Evolutionary conservation across 139 green algal genomes (phyloP), one percentile per base, ranked within the genome.

Genomic region (Chlorella sorokiniana): DNA sequence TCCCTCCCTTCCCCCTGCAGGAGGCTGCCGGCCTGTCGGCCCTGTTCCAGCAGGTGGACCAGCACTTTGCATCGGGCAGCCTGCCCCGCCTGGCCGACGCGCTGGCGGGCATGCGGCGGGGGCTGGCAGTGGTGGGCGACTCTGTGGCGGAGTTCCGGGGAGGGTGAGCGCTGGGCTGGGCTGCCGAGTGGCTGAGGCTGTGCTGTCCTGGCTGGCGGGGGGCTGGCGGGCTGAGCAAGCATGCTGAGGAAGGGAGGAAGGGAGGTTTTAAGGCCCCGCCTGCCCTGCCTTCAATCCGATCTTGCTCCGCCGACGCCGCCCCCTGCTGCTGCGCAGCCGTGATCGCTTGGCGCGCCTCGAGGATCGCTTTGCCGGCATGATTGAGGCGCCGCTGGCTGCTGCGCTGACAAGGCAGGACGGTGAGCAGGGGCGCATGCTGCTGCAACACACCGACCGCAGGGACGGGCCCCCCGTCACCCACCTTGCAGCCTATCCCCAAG

Each of bases 1-100:
- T 23, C 8, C 40, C 27, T 27, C 68, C 23, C 41, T 75, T 38
- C 11, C 40, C 7, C 68, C 41, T 42, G n/a, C 69, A 89, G 79
- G 94, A 98, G 65, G 95, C 95, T 16, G 92, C 93, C 4, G 95
- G 96, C 44, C 88, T 98, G 52, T 93, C 92, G 8, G 89, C 93
- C 33, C 85, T 97, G 16, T 97, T 97, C 73, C 77, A 89, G 44
- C 90, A 88, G 29, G 90, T 96, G 62, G 94, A 98, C 65, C 85
- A 92, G 27, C 83, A 93, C 35, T 95, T 96, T 89, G 89, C 87
- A 5, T 80, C 83, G 0, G 92, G 92, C 4, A 91, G 98, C 84
- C 84, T 98, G 40, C 80, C 89, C 8, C 88, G 86, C 37, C 88
- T 97, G 25, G 93, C 95, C 0, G 90, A 94, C 37, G 92, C 93